Base-by-base conservation (phyloP, 2,329 filamentous ascomycete species). In the Acarospora socialis region DNA sequence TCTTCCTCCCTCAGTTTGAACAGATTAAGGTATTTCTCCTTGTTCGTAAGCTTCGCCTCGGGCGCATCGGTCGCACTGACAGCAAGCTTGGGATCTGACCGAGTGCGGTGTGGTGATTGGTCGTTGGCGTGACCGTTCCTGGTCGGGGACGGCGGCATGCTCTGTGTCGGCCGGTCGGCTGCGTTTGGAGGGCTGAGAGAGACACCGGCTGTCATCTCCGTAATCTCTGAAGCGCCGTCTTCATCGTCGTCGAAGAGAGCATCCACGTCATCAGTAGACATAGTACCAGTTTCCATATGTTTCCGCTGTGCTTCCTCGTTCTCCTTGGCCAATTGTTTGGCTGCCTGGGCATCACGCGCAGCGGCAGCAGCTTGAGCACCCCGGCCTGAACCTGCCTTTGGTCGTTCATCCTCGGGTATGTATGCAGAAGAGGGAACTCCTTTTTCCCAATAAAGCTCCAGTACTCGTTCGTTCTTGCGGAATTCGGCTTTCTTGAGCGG, bases 391-490 rank as follows among this genome's bases (percentile, higher is more conserved):
- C 72, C 76, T 30, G 80, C 76, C 66, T 90, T 92, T 33, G 86
- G 86, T 35, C 86, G 79, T 63, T 98, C 90, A 52, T 98, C 90
- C 52, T 98, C 90, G 3, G 90, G 90, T 32, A 98, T 78, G 47
- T 92, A 98, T 2, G 86, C 81, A 25, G 87, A 94, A 41, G 86
- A 95, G 17, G 87, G 83, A 5, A 95, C 84, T 28, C 90, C 90
- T 71, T 95, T 98, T 74, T 98, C 90, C 90, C 90, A 98, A 67
- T 94, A 98, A 10, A 98, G 70, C 60, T 98, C 90, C 28, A 98
- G 68, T 18, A 95, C 73, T 34, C 90, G 76, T 62, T 86, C 82
- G 53, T 92, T 84, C 68, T 95, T 95, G 57, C 92, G 77, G 60
- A 90, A 98, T 54, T 98, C 90, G n/a, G 90, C 90, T 68, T 98